Conservation (phyloP, 1,284 basidiomycete genomes). For the Schizopora paradoxa region DNA sequence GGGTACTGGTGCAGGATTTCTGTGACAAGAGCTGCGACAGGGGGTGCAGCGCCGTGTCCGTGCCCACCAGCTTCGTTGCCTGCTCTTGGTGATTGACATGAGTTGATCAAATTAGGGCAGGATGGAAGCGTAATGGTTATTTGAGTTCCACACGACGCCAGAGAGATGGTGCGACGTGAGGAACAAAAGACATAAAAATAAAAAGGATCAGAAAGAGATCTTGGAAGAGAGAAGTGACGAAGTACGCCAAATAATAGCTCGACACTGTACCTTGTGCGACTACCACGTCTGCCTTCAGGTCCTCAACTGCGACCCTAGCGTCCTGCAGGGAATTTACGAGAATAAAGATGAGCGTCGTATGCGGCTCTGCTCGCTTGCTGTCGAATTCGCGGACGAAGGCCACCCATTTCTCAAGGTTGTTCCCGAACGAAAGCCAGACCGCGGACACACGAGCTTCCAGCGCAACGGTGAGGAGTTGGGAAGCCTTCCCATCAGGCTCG, state of each 20-base stretch:
- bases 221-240: slow-evolving; percentile 9
- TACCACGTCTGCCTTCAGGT: slow-evolving; percentile 64
- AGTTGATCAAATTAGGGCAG: slow-evolving; percentile 11
- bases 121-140: slow-evolving; percentile 7
- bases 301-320: slow-evolving; percentile 46
- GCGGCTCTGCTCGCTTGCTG: slow-evolving; percentile 29
- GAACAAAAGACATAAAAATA: too few relatives aligned
- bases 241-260: slow-evolving; percentile 1
- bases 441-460: slow-evolving; percentile 55
- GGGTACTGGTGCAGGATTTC: slow-evolving; percentile 44
- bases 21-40: slow-evolving; percentile 56
- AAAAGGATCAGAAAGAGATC: background rate
- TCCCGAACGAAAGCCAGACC: slow-evolving; percentile 71
- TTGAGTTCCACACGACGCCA: too few relatives aligned
- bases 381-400: slow-evolving; percentile 51
- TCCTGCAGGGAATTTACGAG: slow-evolving; percentile 56
- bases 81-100: too few relatives aligned
- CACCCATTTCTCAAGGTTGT: slow-evolving; percentile 54
- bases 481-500: slow-evolving; percentile 30
- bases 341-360: slow-evolving; percentile 54
- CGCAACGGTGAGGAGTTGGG: slow-evolving; percentile 42
- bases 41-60: slow-evolving; percentile 48
- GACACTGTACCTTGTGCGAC: slow-evolving; percentile 62
- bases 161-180: too few relatives aligned
- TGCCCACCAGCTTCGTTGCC: slow-evolving; percentile 76